A percentile compares a stretch with the other conserved stretches of the same genome.
Evolutionary conservation across 2,329 filamentous ascomycete genomes (phyloP).

Genomic region (Fusarium nygamai): DNA sequence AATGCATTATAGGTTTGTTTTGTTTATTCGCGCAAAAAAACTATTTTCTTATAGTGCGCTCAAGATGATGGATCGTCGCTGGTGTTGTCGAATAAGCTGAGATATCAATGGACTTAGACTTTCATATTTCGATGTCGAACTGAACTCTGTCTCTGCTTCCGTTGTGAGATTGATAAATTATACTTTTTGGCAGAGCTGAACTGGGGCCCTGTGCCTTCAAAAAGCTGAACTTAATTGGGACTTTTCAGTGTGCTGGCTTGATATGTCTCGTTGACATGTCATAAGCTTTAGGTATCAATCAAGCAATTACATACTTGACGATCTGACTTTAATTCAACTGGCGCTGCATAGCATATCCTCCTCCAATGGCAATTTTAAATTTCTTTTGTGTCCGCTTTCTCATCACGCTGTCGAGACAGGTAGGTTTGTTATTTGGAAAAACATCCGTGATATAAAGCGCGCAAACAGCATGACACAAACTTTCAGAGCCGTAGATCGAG

Average conservation of each 20-base stretch:
- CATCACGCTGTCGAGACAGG: accelerated
- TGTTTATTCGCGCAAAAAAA: background rate
- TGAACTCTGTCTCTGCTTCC: background rate
- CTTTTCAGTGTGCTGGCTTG: accelerated
- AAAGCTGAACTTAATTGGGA: background rate
- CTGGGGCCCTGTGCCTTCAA: background rate
- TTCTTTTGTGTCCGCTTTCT: accelerated
- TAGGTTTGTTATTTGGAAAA: accelerated
- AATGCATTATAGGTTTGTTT: background rate
- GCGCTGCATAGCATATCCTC: accelerated
- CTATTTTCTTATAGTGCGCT: too few species aligned
- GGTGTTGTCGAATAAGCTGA: too few species aligned
- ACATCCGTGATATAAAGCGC: background rate
- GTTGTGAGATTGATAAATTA: background rate
- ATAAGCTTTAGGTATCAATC: background rate
- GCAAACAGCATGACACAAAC: background rate
- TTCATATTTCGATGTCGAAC: accelerated
- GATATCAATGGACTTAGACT: background rate
- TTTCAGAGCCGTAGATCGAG: background rate
- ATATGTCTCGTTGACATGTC: accelerated
- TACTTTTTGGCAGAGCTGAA: background rate
- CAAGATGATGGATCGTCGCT: background rate
- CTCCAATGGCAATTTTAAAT: accelerated
- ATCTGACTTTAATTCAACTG: accelerated
- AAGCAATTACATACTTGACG: accelerated